A percentile compares a stretch with the other conserved stretches of the same genome.
Evolutionary conservation across 106 monocot species (phyloP).

Genomic region (Posidonia australis): DNA sequence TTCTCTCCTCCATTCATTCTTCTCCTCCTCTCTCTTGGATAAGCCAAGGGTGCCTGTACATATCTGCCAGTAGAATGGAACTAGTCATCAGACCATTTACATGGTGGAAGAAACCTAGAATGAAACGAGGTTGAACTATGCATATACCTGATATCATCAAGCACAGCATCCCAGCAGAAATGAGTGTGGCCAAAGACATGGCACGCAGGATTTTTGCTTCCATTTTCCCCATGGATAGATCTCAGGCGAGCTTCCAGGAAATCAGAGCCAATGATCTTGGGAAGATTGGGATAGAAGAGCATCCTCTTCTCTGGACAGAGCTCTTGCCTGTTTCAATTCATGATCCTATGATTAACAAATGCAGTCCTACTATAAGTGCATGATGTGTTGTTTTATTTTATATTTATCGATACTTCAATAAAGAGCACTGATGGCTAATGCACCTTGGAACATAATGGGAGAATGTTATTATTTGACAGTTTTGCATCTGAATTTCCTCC

Average conservation of each 20-base stretch:
- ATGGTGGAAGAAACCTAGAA: not conserved
- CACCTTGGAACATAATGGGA: slow-evolving; percentile 76
- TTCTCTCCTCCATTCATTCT: slow-evolving; percentile 67
- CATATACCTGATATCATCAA: slow-evolving; percentile 55
- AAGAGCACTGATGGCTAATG: not conserved
- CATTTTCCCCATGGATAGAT: slow-evolving; percentile 37
- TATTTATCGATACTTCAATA: not conserved
- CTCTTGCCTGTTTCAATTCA: slow-evolving; percentile 36
- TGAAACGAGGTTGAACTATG: not conserved
- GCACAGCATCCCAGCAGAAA: slow-evolving; percentile 71
- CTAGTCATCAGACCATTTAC: too few species aligned
- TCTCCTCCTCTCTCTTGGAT: slow-evolving; percentile 62
- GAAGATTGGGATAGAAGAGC: slow-evolving; percentile 71
- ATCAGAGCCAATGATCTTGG: slow-evolving; percentile 74
- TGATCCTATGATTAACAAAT: not conserved
- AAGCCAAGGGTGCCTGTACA: slow-evolving; percentile 65
- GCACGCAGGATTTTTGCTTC: slow-evolving; percentile 20
- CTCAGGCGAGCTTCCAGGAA: slow-evolving; percentile 52
- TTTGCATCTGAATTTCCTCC: slow-evolving; percentile 28
- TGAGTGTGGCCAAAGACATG: slow-evolving; percentile 82
- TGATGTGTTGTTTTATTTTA: not conserved
- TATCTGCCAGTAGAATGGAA: slow-evolving; percentile 23
- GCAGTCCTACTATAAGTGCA: not conserved
- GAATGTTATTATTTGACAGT: slow-evolving; percentile 47
- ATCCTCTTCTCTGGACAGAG: slow-evolving; percentile 70